phyloP scores from a whole-genome alignment of 192 early-diverging fungal genomes.

The Spizellomyces sp. region DNA sequence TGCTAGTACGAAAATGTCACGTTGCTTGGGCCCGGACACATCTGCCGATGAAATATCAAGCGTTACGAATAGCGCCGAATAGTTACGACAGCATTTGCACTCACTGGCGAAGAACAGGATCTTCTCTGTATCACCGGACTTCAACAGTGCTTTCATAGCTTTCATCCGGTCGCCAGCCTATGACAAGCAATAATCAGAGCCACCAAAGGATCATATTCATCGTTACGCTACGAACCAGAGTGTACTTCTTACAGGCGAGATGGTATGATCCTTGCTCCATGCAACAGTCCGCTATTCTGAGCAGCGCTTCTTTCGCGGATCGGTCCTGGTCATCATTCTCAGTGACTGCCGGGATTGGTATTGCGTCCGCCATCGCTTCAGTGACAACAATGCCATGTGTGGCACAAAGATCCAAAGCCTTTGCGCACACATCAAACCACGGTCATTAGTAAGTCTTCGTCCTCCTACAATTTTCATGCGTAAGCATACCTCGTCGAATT shows the following conservation, averaged over 20 bases:
- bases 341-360: constrained; percentile 23
- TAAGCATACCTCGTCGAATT: constrained; percentile 44
- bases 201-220: constrained; percentile 4
- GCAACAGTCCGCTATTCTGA: constrained; percentile 43
- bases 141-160: constrained; percentile 57
- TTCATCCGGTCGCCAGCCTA: constrained; percentile 54
- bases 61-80: neutral
- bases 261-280: constrained; percentile 47
- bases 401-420: constrained; percentile 36
- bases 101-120: constrained; percentile 66
- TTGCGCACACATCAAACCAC: too few relatives aligned
- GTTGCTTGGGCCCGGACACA: constrained; percentile 57
- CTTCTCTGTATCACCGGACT: constrained; percentile 56
- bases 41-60: constrained; percentile 35
- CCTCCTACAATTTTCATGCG: neutral
- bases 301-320: constrained; percentile 24
- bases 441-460: too few relatives aligned
- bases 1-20: constrained; percentile 58
- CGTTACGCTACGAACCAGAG: neutral
- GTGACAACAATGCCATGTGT: constrained; percentile 44
- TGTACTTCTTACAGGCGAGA: constrained; percentile 58
- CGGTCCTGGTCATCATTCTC: neutral
- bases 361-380: constrained; percentile 46
- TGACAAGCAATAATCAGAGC: neutral
- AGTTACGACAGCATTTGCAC: neutral